Evolutionary conservation across 768 basidiomycete genomes (phyloP), one percentile per base, ranked within the genome.

Genomic region (Suillus brevipes): DNA sequence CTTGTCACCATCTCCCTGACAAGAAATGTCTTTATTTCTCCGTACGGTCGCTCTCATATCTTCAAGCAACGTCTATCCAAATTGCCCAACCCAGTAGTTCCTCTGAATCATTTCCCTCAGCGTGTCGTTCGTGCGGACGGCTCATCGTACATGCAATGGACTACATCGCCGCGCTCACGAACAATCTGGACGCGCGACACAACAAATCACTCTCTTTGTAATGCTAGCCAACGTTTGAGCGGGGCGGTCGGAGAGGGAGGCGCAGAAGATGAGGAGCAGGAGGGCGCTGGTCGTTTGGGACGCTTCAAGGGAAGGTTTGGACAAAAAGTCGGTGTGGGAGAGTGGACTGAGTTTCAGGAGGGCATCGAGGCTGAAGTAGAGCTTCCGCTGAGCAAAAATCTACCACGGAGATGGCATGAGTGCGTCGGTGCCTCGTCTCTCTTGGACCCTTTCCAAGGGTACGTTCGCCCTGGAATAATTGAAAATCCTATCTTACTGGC

Each of bases 141-240:
- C 13, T 90, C 92, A 34, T 92, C 91, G 1, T 94, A 93, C 75
- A 87, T 85, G 6, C 92, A 95, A 69, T 91, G 90, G 85, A 93
- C 91, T 14, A 96, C 95, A 1, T 93, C 94, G 0, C 94, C 94
- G 0, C 88, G 88, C 8, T 89, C 90, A 4, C 75, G 85, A 42
- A 84, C 93, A 55, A 85, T 88, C 43, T 82, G 95, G 56, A 91
- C 94, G 23, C 87, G 94, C 50, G 95, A 96, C 71, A 88, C 91
- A 60, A 92, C 91, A 18, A 96, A 95, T 74, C 89, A 95, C 70
- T 91, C 95, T 1, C 76, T 93, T 7, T 97, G 91, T 90, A 91
- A 92, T 72, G 86, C 90, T 2, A 84, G 85, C 4, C 78, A 82
- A 65, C 81, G 82, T 66, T 79, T 82, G 31, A 80, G 80, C 64